phyloP scores from a whole-genome alignment of 148 eudicot species.

The Cornus kousa region DNA sequence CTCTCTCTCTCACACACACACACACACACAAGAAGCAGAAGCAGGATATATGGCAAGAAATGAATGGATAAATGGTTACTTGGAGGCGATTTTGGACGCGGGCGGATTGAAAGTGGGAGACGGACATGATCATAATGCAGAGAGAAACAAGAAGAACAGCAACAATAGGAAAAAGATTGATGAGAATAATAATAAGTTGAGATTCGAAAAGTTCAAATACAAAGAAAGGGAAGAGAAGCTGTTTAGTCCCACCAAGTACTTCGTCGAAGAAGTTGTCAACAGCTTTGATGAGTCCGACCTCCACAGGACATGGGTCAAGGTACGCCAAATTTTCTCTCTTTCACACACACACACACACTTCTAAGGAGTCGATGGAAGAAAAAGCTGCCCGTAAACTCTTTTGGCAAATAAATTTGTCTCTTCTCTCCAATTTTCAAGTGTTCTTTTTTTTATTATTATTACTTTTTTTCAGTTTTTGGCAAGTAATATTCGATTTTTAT shows the following conservation, averaged over 20 bases:
- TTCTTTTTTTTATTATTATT: no score
- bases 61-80: conserved; percentile 60
- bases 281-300: conserved; percentile 53
- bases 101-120: conserved; percentile 7
- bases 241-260: conserved; percentile 51
- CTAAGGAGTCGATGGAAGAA: no score
- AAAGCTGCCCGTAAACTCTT: no score
- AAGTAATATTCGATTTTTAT: no score
- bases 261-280: conserved; percentile 52
- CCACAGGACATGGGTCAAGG: conserved; percentile 56
- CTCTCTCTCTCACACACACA: not conserved
- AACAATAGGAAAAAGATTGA: conserved; percentile 17
- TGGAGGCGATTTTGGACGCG: conserved; percentile 52
- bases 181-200: conserved; percentile 36
- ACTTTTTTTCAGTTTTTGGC: no score
- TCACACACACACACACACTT: no score
- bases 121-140: not conserved
- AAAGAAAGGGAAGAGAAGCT: conserved; percentile 25
- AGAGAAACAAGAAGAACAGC: not conserved
- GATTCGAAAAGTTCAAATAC: conserved; percentile 16
- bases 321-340: not conserved
- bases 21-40: not conserved
- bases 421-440: no score
- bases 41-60: conserved; percentile 30
- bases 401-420: no score